Conservation (phyloP, 163 green algal genomes). For the Scenedesmus sp. region DNA sequence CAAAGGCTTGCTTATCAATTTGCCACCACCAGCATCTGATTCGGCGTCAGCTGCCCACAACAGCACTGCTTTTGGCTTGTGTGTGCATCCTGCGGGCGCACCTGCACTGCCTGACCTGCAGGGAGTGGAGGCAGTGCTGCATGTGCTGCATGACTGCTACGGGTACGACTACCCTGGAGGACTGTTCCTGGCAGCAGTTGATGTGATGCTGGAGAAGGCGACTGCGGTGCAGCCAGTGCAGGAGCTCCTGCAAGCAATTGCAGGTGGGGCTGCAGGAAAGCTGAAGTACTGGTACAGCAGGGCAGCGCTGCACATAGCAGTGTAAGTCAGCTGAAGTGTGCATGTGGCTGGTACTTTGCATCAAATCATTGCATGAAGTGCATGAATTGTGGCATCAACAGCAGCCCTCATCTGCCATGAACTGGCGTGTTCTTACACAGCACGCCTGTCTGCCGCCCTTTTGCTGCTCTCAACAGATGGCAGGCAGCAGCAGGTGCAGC, state of each 20-base stretch:
- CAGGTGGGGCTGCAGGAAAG: constrained; percentile 1
- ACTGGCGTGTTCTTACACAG: background rate
- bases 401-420: background rate
- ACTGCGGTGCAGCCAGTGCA: constrained; percentile 12
- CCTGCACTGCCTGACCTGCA: background rate
- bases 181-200: constrained; percentile 40
- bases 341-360: no score
- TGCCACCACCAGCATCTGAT: background rate
- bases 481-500: background rate
- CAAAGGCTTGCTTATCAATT: background rate
- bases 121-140: constrained; percentile 41
- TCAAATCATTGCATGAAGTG: no score
- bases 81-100: background rate
- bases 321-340: no score
- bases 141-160: constrained; percentile 33
- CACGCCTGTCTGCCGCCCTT: background rate
- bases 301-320: no score
- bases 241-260: constrained; percentile 16
- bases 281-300: background rate
- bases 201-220: constrained; percentile 39
- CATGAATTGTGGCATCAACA: background rate
- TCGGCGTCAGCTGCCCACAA: background rate
- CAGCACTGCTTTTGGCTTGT: background rate
- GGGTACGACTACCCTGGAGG: constrained; percentile 18
- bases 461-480: background rate